Base-by-base conservation (phyloP, 164 flowering plant genomes). In the Taxillus chinensis region DNA sequence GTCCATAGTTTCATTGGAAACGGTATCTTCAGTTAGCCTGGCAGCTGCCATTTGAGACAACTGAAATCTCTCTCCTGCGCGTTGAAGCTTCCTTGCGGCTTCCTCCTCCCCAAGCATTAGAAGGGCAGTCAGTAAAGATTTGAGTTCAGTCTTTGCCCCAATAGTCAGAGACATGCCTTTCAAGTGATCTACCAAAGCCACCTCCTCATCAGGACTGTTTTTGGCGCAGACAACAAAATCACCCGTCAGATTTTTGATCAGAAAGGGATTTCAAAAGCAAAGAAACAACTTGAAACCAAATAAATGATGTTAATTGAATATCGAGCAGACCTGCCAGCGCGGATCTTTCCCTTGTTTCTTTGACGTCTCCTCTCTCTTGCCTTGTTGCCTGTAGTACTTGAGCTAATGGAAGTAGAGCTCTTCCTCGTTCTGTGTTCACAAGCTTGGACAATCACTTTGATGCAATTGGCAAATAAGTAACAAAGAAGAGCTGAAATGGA, bases 101-200 rank as follows among this genome's bases (percentile, higher is more conserved):
- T 82, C 92, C 59, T 79, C 96, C 67, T 83, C 76, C 5, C 85
- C 90, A 65, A 91, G 82, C 83, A 80, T 86, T 67, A 89, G 65
- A 65, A 95, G 93, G 56, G 75, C 68, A 68, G 62, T 66, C 63
- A 91, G 61, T 52, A 95, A 69, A 16, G 95, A 81, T 72, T 78
- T 83, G 38, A 95, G 86, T 80, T 95, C 99, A 41, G 55, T 67
- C 70, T 73, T 82, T 39, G 89, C 81, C 62, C 84, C 95, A 51
- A 63, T 67, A 7, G 91, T 75, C 38, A 89, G 70, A 64, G 86
- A 65, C 97, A 95, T 91, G 67, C 93, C 87, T 71, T 82, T 89
- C 72, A 95, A 68, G 73, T 95, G 97, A 55, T 95, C 97, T 45
- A 83, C 93, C 62, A 95, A 70, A 69, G 97, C 96, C 76, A 85